These are phyloP conservation scores for Panellus pusillus DNA, from an alignment of 768 basidiomycete genomes.

Conservation along the genomic window DNA sequence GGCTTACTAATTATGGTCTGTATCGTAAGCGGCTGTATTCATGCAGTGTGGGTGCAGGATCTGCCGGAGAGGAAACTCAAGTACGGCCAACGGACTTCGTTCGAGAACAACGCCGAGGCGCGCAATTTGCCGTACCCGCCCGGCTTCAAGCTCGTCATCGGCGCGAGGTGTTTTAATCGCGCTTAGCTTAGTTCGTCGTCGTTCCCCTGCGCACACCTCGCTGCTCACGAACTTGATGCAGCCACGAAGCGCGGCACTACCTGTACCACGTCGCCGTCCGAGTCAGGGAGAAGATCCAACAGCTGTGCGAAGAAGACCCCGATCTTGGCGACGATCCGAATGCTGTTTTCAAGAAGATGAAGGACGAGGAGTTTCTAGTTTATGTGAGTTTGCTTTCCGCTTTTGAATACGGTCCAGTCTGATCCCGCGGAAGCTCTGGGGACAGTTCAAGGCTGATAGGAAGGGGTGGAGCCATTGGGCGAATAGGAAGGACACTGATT, in stretches of 20 bases:
- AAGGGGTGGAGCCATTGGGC: constrained; percentile 7
- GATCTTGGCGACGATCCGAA: constrained; percentile 14
- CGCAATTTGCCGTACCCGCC: constrained; percentile 20
- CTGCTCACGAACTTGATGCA: neutral
- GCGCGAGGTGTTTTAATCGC: constrained; percentile 16
- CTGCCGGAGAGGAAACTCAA: constrained; percentile 15
- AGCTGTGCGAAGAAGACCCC: constrained; percentile 11
- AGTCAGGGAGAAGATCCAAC: constrained; percentile 17
- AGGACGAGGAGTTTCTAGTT: constrained; percentile 12
- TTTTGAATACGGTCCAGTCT: neutral
- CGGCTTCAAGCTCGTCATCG: constrained; percentile 12
- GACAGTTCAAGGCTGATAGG: constrained; percentile 14
- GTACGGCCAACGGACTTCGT: constrained; percentile 14
- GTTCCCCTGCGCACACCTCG: neutral
- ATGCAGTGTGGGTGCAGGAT: neutral
- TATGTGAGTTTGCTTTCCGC: neutral
- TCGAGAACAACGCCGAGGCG: constrained; percentile 21
- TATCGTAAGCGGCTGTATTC: neutral
- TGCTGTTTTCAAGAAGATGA: constrained; percentile 12
- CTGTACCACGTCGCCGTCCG: constrained; percentile 9
- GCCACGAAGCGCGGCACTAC: constrained; percentile 20
- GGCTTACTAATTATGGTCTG: neutral
- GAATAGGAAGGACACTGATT: constrained; percentile 12
- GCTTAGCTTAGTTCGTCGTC: constrained; percentile 14
- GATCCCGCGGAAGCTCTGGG: constrained; percentile 10